phyloP scores from a whole-genome alignment of 805 yeast genomes.

The Metschnikowia cubensis region DNA sequence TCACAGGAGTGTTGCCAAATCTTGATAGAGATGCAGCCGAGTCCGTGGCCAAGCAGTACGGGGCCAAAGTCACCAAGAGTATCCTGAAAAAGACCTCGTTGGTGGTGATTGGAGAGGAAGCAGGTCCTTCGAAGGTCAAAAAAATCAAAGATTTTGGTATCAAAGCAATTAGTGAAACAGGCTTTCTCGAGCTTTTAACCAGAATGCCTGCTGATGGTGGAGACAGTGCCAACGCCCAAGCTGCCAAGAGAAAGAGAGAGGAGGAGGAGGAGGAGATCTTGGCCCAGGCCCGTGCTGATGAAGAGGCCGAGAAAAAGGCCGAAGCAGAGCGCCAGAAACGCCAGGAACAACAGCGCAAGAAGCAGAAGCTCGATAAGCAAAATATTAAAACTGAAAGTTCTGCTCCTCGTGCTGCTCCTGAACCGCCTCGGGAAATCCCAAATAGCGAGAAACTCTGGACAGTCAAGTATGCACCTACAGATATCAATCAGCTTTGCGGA shows the following conservation, averaged over 20 bases:
- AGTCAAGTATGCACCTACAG: constrained; percentile 82
- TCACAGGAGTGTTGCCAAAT: constrained; percentile 84
- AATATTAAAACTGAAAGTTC: background rate
- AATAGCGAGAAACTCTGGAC: constrained; percentile 84
- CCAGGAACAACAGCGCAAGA: background rate
- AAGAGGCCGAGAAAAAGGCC: constrained; percentile 43
- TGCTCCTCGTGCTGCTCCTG: constrained; percentile 4
- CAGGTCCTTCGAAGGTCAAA: constrained; percentile 91
- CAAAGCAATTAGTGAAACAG: constrained; percentile 83
- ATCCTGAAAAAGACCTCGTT: constrained; percentile 81
- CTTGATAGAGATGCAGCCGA: constrained; percentile 76
- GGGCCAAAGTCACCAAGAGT: constrained; percentile 85
- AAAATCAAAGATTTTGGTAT: constrained; percentile 69
- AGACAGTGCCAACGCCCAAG: constrained; percentile 69
- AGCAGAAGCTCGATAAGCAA: background rate
- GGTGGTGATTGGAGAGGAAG: constrained; percentile 91
- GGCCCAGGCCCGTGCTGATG: constrained; percentile 37
- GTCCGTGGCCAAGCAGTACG: constrained; percentile 74
- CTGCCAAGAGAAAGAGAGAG: constrained; percentile 64
- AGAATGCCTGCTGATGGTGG: constrained; percentile 95
- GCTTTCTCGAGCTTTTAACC: constrained; percentile 67
- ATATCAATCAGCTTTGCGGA: constrained; percentile 79
- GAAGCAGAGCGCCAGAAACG: constrained; percentile 37
- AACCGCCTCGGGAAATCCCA: constrained; percentile 32
- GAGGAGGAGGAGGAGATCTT: constrained; percentile 59